Evolutionary conservation across 371 early-diverging fungal genomes (phyloP).

Genomic region (Parasitella parasitica): DNA sequence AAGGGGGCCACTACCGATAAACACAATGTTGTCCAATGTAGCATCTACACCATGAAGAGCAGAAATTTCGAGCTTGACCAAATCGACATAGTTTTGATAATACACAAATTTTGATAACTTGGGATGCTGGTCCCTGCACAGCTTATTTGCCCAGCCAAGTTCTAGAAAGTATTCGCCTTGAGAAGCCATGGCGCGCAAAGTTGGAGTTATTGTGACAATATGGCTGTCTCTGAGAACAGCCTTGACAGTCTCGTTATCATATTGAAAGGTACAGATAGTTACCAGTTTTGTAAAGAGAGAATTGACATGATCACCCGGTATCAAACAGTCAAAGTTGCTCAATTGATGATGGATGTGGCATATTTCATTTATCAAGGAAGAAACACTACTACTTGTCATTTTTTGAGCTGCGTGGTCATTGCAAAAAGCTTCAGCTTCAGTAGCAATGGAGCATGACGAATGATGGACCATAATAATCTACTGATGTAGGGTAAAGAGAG

Average conservation of each 20-base stretch:
- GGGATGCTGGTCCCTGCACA: neutral
- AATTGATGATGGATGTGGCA: conserved; percentile 16
- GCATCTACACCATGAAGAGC: conserved; percentile 34
- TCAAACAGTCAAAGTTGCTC: neutral
- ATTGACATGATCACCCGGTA: conserved; percentile 27
- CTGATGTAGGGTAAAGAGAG: neutral
- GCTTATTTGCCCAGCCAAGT: conserved; percentile 20
- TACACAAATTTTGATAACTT: conserved; percentile 31
- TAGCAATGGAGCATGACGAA: neutral
- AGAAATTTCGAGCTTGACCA: conserved; percentile 35
- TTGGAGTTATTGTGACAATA: conserved; percentile 6
- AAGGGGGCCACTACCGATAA: conserved; percentile 48
- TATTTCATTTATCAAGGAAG: conserved; percentile 20
- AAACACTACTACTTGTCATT: neutral
- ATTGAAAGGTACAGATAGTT: conserved; percentile 17
- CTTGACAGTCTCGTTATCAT: conserved; percentile 1
- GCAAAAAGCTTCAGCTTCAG: neutral
- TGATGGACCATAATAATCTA: conserved; percentile 3
- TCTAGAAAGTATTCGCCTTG: conserved; percentile 35
- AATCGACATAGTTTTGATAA: conserved; percentile 37
- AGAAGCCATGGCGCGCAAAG: conserved; percentile 25
- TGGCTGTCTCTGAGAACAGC: conserved; percentile 12
- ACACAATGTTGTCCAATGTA: conserved; percentile 18
- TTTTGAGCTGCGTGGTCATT: neutral
- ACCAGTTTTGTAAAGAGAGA: conserved; percentile 32